Evolutionary conservation across 2,329 filamentous ascomycete genomes (phyloP), one percentile per base, ranked within the genome.

Genomic region (Helotiales sp.): DNA sequence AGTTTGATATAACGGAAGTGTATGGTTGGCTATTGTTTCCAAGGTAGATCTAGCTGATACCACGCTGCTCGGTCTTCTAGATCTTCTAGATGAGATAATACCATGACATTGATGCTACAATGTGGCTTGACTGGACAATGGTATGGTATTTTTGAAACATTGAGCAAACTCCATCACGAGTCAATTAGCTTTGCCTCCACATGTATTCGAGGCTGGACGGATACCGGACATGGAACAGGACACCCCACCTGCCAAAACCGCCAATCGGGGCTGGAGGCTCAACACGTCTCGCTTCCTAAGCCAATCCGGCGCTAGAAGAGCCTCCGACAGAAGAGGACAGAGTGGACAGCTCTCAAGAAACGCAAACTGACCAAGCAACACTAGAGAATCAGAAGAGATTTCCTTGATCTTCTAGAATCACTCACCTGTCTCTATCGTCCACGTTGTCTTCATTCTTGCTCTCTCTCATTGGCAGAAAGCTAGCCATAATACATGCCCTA

Each of bases 281-380:
- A n/a, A n/a, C n/a, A n/a, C n/a, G n/a, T n/a, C 40, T 42, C 40
- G 40, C 19, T 25, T 25, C 8, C 19, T 13, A 49, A 51, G 38
- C 54, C 50, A 57, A 57, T 57, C 48, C 36, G 29, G 48, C n/a
- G 48, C 51, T 13, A 17, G 48, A 40, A 52, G 38, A 54, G 55
- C 50, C 44, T 49, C 10, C n/a, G n/a, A n/a, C n/a, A n/a, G n/a
- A n/a, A n/a, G n/a, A n/a, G n/a, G 33, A 54, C 40, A 59, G 24
- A 59, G 58, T 57, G 58, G 58, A 60, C 58, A 60, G 54, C 57
- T 60, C 51, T 52, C 54, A 51, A 50, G 30, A 24, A 38, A 34
- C 42, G 50, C 34, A 53, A 44, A 53, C 54, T 57, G 25, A 54
- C 30, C 19, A 59, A 56, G 57, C 52, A 48, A 12, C 29, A 44